Conservation (phyloP, 371 early-diverging fungal genomes). For the Thermomucor indicae-seudaticae region DNA sequence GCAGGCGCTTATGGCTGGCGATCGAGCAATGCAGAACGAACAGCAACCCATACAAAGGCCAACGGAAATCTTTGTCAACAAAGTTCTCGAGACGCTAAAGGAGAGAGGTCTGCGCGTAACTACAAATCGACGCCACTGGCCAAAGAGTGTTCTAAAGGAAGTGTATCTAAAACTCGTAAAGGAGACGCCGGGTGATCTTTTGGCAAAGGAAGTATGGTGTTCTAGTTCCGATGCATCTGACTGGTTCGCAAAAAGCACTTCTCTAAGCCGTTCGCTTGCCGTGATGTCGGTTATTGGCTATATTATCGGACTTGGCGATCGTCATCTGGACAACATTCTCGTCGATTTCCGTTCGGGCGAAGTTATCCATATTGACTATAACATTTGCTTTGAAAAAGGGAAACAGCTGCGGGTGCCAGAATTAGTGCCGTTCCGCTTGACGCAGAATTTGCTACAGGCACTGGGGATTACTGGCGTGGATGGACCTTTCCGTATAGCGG, state of each 20-base stretch:
- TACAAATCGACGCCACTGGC: conserved; percentile 62
- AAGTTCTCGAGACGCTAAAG: conserved; percentile 40
- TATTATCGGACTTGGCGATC: conserved; percentile 98
- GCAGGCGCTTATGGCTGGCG: conserved; percentile 27
- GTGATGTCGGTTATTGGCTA: conserved; percentile 94
- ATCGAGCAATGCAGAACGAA: background rate
- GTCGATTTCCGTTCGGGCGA: conserved; percentile 85
- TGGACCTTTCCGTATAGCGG: conserved; percentile 73
- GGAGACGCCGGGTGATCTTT: conserved; percentile 67
- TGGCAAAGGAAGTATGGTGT: conserved; percentile 56
- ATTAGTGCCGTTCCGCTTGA: conserved; percentile 94
- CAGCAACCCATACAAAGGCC: conserved; percentile 15
- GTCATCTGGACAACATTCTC: conserved; percentile 97
- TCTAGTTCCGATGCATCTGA: conserved; percentile 50
- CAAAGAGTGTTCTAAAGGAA: conserved; percentile 53
- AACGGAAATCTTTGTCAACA: conserved; percentile 41
- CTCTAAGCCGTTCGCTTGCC: conserved; percentile 88
- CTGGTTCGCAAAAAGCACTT: conserved; percentile 73
- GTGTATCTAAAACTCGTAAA: conserved; percentile 55
- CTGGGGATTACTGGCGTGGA: conserved; percentile 80
- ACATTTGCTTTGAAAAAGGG: conserved; percentile 97
- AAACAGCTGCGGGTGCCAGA: conserved; percentile 88
- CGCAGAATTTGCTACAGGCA: conserved; percentile 78
- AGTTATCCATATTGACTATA: conserved; percentile 97
- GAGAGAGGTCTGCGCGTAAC: conserved; percentile 45